Evolutionary conservation across 2,329 filamentous ascomycete genomes (phyloP).

Genomic region (Neonectria faginata): DNA sequence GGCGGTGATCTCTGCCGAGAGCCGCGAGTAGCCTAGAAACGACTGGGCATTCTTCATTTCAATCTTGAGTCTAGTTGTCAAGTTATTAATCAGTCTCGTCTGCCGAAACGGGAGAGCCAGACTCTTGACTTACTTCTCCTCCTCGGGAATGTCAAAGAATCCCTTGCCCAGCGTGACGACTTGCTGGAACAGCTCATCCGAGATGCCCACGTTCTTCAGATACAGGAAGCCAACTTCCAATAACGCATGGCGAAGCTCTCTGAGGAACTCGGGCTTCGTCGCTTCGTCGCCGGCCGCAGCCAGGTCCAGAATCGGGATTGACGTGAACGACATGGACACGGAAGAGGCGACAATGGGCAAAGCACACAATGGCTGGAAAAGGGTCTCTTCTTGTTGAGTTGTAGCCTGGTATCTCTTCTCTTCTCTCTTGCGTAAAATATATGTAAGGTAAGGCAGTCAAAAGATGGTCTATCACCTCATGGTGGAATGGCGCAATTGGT

Average conservation of each 20-base stretch:
- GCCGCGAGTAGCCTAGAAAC: constrained; percentile 76
- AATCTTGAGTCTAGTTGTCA: constrained; percentile 65
- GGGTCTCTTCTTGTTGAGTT: constrained; percentile 30
- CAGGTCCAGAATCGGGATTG: constrained; percentile 83
- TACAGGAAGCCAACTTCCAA: constrained; percentile 92
- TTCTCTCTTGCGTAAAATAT: constrained; percentile 24
- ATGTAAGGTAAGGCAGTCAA: constrained; percentile 24
- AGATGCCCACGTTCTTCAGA: constrained; percentile 81
- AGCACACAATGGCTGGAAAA: not conserved
- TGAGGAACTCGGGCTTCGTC: constrained; percentile 79
- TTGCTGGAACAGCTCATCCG: constrained; percentile 70
- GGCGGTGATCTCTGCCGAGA: constrained; percentile 78
- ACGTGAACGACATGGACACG: constrained; percentile 74
- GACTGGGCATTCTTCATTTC: constrained; percentile 81
- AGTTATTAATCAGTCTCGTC: not conserved
- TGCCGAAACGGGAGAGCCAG: not conserved
- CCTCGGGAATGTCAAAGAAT: constrained; percentile 81
- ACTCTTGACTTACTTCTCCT: constrained; percentile 73
- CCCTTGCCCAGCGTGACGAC: constrained; percentile 75
- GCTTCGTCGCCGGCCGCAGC: constrained; percentile 70
- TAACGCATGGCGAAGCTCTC: constrained; percentile 77
- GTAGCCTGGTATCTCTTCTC: constrained; percentile 39
- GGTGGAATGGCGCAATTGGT: constrained; percentile 53
- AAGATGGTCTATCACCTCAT: constrained; percentile 40
- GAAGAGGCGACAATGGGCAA: not conserved